Evolutionary conservation across 2,329 filamentous ascomycete genomes (phyloP), one percentile per base, ranked within the genome.

Genomic region (Paecilomyces formosus): DNA sequence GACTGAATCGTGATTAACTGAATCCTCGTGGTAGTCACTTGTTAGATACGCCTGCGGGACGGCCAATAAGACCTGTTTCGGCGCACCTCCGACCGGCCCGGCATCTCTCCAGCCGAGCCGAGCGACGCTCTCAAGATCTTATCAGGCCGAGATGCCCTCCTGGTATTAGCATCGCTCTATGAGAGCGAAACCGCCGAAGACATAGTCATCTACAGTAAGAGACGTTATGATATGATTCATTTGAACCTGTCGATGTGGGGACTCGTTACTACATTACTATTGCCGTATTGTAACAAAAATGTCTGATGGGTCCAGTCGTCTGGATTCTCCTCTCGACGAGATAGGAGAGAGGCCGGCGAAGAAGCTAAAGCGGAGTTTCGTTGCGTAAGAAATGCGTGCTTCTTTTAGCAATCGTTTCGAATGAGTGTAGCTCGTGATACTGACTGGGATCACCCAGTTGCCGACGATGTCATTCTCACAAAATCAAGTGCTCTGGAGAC

Each of bases 401-500:
- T 52, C 21, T 24, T 21, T 24, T 31, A 31, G 24, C 5, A 24
- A 15, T 6, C 26, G n/a, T 18, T n/a, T 45, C n/a, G 6, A 45
- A 18, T 6, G 31, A 12, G 13, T 11, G 5, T 52, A n/a, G 24
- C 50, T 21, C 21, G 21, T 52, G 35, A 45, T 12, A 52, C 50
- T 52, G 21, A 52, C 21, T 22, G 15, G 21, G 50, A 24, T 22
- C 18, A 9, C 18, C 49, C 53, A 61, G 60, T 5, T 61, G 60
- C 56, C 30, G 30, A n/a, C 56, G 58, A 56, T 61, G 60, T 11
- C 58, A 60, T 49, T 57, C 24, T 3, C 58, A 57, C 31, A 61
- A 61, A 26, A 55, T 61, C n/a, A 61, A 56, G 39, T 61, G 60
- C 26, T 57, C 57, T 11, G 58, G 58, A 13, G 60, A 55, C 21